Evolutionary conservation across 352 stramenopile genomes (phyloP).

Genomic region (Globisporangium solare): DNA sequence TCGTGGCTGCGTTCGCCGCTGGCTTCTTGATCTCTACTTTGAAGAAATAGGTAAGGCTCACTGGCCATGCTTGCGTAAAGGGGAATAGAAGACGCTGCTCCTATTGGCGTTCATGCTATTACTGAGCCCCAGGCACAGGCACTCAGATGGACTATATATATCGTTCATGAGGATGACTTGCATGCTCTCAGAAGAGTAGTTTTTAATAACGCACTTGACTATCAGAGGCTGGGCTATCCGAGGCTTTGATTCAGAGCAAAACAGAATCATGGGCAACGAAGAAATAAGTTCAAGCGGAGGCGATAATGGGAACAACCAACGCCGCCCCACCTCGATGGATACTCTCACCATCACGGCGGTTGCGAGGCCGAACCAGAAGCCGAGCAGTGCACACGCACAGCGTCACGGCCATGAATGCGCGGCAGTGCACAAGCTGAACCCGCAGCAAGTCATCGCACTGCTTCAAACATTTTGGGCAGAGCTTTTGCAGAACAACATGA

Average conservation of each 20-base stretch:
- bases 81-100: neutral
- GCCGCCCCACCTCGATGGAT: neutral
- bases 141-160: neutral
- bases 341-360: neutral
- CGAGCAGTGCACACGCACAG: neutral
- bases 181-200: neutral
- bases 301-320: neutral
- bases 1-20: slow-evolving; percentile 52
- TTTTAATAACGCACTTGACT: no score
- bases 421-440: slow-evolving; percentile 25
- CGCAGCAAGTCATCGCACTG: slow-evolving; percentile 32
- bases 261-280: neutral
- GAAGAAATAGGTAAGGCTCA: slow-evolving; percentile 33
- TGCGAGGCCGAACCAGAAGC: neutral
- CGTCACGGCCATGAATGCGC: neutral
- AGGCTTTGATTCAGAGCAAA: no score
- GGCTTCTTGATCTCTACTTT: slow-evolving; percentile 49
- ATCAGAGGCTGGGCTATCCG: no score
- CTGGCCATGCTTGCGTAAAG: neutral
- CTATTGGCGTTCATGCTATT: no score
- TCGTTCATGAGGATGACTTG: neutral
- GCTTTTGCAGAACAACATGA: slow-evolving; percentile 43
- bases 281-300: neutral
- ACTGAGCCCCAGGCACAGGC: no score
- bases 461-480: slow-evolving; percentile 53